phyloP scores from a whole-genome alignment of 192 early-diverging fungal species.

The Coemansia sp. region DNA sequence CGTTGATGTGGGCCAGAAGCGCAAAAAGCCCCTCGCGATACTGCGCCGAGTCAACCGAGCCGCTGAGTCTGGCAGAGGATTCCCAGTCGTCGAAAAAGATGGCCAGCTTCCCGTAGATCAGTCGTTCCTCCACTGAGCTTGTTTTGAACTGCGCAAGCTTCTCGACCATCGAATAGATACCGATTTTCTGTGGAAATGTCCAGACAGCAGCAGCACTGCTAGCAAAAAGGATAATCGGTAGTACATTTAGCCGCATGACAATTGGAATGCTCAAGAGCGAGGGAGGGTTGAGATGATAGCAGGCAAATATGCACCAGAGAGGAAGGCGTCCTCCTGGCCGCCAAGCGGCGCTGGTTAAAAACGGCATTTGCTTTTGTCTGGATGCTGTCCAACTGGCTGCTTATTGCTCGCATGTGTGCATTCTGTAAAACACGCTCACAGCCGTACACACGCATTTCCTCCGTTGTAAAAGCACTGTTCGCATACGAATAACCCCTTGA shows the following conservation, averaged over 20 bases:
- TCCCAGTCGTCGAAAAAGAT: conserved; percentile 27
- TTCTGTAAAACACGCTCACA: no score
- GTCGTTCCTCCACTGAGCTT: conserved; percentile 22
- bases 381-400: no score
- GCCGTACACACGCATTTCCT: no score
- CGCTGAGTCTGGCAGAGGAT: conserved; percentile 22
- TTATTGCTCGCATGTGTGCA: no score
- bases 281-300: neutral
- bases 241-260: conserved; percentile 1
- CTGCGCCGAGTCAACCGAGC: conserved; percentile 14
- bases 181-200: conserved; percentile 30
- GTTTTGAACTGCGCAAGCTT: conserved; percentile 22
- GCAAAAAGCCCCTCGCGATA: conserved; percentile 30
- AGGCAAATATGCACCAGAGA: neutral
- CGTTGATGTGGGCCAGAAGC: conserved; percentile 19
- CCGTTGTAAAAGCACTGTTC: no score
- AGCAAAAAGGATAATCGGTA: conserved; percentile 11
- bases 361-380: no score
- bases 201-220: conserved; percentile 6
- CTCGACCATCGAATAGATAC: conserved; percentile 31
- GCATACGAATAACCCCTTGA: no score
- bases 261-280: no score
- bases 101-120: conserved; percentile 27
- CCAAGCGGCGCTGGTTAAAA: neutral
- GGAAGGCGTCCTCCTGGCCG: neutral